These are phyloP conservation scores for Nadsonia fulvescens DNA, from an alignment of 805 yeast genomes.

Conservation along the genomic window DNA sequence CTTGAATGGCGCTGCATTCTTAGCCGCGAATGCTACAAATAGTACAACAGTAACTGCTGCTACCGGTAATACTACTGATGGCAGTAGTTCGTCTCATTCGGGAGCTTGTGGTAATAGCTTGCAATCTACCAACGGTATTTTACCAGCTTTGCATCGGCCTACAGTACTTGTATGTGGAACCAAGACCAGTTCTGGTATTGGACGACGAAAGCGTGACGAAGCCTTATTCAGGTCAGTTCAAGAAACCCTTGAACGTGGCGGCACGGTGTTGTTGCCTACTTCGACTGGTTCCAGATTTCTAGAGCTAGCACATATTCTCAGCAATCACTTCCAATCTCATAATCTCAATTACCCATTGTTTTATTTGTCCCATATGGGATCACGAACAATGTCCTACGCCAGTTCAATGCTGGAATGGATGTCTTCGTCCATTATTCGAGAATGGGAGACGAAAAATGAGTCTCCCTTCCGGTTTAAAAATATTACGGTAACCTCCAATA, in stretches of 20 bases:
- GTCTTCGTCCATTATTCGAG: constrained; percentile 68
- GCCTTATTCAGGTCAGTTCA: constrained; percentile 44
- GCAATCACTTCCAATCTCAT: constrained; percentile 35
- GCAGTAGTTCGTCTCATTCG: no score
- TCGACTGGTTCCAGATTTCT: constrained; percentile 64
- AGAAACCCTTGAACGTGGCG: constrained; percentile 53
- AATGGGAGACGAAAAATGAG: constrained; percentile 59
- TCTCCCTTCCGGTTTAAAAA: constrained; percentile 65
- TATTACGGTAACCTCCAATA: constrained; percentile 39
- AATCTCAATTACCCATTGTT: constrained; percentile 41
- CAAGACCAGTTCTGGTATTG: constrained; percentile 31
- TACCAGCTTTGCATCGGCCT: constrained; percentile 48
- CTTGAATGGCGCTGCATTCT: constrained; percentile 45
- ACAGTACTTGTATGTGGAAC: constrained; percentile 67
- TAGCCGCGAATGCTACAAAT: no score
- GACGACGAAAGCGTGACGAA: constrained; percentile 43
- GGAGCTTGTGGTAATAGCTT: no score
- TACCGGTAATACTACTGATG: no score
- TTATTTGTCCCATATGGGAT: constrained; percentile 60
- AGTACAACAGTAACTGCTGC: no score
- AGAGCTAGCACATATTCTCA: constrained; percentile 61
- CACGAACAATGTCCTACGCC: constrained; percentile 63
- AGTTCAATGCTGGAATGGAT: constrained; percentile 91
- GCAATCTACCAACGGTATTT: constrained; percentile 40
- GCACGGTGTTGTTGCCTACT: constrained; percentile 70